Evolutionary conservation across 2,329 filamentous ascomycete genomes (phyloP).

Genomic region (Fusarium xylarioides): DNA sequence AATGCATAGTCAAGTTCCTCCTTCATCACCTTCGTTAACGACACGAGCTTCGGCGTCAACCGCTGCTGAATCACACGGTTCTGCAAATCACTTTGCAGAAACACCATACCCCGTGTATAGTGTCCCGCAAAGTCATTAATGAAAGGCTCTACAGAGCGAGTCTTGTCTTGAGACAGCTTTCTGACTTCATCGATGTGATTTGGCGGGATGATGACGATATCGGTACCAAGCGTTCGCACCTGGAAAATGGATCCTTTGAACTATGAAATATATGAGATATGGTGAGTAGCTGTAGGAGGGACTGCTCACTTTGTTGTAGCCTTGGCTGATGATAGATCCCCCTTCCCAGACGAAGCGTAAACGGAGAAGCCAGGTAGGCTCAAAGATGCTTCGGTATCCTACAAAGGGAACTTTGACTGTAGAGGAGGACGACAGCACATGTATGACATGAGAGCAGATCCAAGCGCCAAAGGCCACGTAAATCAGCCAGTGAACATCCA

Average conservation of each 20-base stretch:
- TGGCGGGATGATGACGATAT: background rate
- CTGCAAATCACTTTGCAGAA: background rate
- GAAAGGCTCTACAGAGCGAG: background rate
- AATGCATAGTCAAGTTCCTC: background rate
- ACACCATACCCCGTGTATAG: background rate
- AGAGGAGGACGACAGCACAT: fast-evolving
- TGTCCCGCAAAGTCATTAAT: background rate
- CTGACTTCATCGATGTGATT: background rate
- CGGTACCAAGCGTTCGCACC: background rate
- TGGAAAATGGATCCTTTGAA: background rate
- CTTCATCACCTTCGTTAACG: background rate
- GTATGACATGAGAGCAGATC: background rate
- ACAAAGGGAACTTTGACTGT: background rate
- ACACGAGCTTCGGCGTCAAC: background rate
- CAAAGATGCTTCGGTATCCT: background rate
- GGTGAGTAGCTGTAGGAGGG: fast-evolving
- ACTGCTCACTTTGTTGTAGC: background rate
- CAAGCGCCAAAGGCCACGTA: background rate
- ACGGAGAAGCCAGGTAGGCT: background rate
- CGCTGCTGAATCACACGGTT: background rate
- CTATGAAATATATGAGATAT: fast-evolving
- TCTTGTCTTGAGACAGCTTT: background rate
- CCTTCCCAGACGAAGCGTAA: background rate
- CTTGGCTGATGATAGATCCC: background rate
- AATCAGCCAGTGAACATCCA: background rate